Evolutionary conservation across 2,329 filamentous ascomycete genomes (phyloP).

Genomic region (Calonectria naviculata): DNA sequence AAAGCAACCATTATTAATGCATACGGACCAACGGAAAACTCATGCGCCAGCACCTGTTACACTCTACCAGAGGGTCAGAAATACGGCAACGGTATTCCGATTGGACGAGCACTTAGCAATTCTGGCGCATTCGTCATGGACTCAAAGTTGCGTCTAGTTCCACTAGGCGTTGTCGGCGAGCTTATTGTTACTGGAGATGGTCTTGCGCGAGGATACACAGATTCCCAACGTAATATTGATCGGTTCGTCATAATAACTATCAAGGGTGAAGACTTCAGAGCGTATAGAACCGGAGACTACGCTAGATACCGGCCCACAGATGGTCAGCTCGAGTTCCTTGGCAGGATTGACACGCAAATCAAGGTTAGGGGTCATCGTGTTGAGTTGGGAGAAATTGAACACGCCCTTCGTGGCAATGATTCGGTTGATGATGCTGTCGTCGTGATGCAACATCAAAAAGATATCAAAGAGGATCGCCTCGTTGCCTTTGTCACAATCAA

Average conservation of each 20-base stretch:
- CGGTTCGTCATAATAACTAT: background rate
- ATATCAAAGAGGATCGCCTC: background rate
- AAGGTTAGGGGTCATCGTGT: constrained; percentile 42
- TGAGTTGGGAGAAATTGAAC: constrained; percentile 42
- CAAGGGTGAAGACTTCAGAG: background rate
- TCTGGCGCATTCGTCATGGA: background rate
- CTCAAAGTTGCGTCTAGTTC: background rate
- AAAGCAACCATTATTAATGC: background rate
- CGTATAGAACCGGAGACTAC: background rate
- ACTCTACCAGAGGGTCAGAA: background rate
- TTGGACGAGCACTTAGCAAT: background rate
- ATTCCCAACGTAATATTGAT: background rate
- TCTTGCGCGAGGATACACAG: background rate
- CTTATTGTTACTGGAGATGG: background rate
- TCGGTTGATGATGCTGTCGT: background rate
- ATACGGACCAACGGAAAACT: background rate
- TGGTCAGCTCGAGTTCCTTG: background rate
- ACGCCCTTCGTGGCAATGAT: constrained; percentile 8
- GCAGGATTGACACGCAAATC: constrained; percentile 40
- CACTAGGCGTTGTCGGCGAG: background rate
- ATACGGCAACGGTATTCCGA: background rate
- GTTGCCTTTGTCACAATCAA: too few species aligned
- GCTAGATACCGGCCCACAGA: background rate
- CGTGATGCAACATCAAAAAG: background rate
- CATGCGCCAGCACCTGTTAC: background rate